Evolutionary conservation across 345 rosid genomes (phyloP).

Genomic region (Streptanthus diversifolius): DNA sequence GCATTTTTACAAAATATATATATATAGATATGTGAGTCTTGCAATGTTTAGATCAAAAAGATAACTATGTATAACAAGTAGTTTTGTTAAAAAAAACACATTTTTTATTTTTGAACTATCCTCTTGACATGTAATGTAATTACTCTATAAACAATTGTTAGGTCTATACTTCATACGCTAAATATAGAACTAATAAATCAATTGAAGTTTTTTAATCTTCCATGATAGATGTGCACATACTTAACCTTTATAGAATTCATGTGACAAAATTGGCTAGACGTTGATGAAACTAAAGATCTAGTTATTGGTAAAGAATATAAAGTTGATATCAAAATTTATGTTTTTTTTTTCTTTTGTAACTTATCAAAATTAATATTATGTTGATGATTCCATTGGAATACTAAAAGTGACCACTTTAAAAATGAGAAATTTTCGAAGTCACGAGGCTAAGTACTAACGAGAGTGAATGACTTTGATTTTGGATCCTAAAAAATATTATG

Average conservation of each 20-base stretch:
- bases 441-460: neutral
- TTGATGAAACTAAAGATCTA: neutral
- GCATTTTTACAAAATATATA: too few relatives aligned
- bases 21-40: neutral
- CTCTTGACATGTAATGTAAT: neutral
- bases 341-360: too few relatives aligned
- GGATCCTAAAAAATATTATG: neutral
- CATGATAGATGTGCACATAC: neutral
- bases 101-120: too few relatives aligned
- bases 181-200: neutral
- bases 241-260: neutral
- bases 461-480: neutral
- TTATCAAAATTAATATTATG: neutral
- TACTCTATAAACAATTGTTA: neutral
- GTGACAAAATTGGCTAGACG: neutral
- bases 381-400: neutral
- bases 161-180: neutral
- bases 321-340: neutral
- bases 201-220: neutral
- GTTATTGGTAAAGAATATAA: neutral
- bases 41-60: neutral
- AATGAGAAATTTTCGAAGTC: neutral
- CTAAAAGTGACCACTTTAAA: neutral
- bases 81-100: too few relatives aligned
- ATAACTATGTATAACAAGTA: too few relatives aligned